A percentile compares a stretch with the other conserved stretches of the same genome.
These are phyloP conservation scores for Aspergillus thermomutatus DNA, from an alignment of 2,329 filamentous ascomycete genomes.

Conservation along the genomic window DNA sequence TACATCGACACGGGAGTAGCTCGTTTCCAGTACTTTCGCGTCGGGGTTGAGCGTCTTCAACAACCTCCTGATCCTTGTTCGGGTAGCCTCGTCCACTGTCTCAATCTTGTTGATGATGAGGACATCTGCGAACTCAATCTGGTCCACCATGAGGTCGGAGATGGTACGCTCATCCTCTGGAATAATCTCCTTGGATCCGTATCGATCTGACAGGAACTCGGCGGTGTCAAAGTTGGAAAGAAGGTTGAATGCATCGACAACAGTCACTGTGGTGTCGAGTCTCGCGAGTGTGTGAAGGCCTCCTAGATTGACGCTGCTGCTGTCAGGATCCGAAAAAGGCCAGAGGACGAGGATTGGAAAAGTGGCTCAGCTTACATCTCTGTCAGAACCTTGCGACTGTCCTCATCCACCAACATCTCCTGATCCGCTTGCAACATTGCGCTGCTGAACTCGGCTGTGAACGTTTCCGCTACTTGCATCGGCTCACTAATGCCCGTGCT, in stretches of 20 bases:
- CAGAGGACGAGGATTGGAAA: conserved; percentile 7
- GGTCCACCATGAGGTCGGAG: conserved; percentile 71
- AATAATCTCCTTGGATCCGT: conserved; percentile 56
- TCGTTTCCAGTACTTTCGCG: conserved; percentile 62
- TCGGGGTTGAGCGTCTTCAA: conserved; percentile 63
- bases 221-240: conserved; percentile 69
- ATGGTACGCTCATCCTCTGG: conserved; percentile 70
- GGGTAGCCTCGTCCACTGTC: conserved; percentile 50
- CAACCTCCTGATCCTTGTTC: conserved; percentile 50
- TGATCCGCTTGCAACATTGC: conserved; percentile 49
- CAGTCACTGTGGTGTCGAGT: conserved; percentile 69
- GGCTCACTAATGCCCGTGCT: conserved; percentile 70
- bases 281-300: conserved; percentile 64
- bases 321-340: conserved; percentile 10
- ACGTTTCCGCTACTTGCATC: conserved; percentile 71
- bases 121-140: conserved; percentile 74
- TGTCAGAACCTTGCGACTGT: conserved; percentile 44
- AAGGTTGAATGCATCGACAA: conserved; percentile 71
- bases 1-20: conserved; percentile 59
- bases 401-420: conserved; percentile 43
- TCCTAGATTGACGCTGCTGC: conserved; percentile 50
- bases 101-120: conserved; percentile 70
- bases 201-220: conserved; percentile 64
- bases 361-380: conserved; percentile 43
- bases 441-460: conserved; percentile 54